Conservation (phyloP, 352 stramenopile species). For the Globisporangium recalcitrans region DNA sequence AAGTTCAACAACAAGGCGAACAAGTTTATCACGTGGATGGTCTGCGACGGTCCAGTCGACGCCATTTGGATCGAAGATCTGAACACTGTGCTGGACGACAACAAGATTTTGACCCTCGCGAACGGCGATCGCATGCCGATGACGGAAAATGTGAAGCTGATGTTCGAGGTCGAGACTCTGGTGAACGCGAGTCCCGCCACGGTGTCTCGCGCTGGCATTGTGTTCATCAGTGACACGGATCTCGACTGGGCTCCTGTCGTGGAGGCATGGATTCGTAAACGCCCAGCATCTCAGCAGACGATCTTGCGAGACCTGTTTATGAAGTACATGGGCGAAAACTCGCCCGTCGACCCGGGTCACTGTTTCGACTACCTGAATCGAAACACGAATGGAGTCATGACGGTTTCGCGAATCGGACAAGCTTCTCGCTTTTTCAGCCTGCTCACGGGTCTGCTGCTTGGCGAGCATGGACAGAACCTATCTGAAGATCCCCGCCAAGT, state of each 20-base stretch:
- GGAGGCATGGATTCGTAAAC: slow-evolving; percentile 94
- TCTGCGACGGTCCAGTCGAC: slow-evolving; percentile 95
- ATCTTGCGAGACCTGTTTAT: slow-evolving; percentile 90
- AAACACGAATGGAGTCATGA: slow-evolving; percentile 92
- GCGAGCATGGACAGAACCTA: slow-evolving; percentile 62
- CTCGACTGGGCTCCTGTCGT: slow-evolving; percentile 96
- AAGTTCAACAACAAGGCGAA: slow-evolving; percentile 98
- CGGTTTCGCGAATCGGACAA: slow-evolving; percentile 89
- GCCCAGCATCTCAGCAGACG: slow-evolving; percentile 77
- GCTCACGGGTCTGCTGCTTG: slow-evolving; percentile 89
- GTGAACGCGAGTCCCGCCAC: slow-evolving; percentile 96
- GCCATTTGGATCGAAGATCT: slow-evolving; percentile 99
- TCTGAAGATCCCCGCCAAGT: slow-evolving; percentile 61
- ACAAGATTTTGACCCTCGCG: slow-evolving; percentile 96
- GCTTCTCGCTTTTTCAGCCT: slow-evolving; percentile 79
- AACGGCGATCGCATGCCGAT: slow-evolving; percentile 98
- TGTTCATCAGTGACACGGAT: slow-evolving; percentile 98
- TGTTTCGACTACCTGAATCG: slow-evolving; percentile 95
- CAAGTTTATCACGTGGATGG: slow-evolving; percentile 98
- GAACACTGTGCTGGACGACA: slow-evolving; percentile 97
- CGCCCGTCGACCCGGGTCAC: slow-evolving; percentile 90
- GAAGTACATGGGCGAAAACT: slow-evolving; percentile 96
- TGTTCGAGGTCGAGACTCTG: slow-evolving; percentile 97
- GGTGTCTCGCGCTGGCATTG: slow-evolving; percentile 95
- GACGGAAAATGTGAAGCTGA: slow-evolving; percentile 97